Evolutionary conservation across 805 yeast genomes (phyloP).

Genomic region (Yarrowia alimentaria): DNA sequence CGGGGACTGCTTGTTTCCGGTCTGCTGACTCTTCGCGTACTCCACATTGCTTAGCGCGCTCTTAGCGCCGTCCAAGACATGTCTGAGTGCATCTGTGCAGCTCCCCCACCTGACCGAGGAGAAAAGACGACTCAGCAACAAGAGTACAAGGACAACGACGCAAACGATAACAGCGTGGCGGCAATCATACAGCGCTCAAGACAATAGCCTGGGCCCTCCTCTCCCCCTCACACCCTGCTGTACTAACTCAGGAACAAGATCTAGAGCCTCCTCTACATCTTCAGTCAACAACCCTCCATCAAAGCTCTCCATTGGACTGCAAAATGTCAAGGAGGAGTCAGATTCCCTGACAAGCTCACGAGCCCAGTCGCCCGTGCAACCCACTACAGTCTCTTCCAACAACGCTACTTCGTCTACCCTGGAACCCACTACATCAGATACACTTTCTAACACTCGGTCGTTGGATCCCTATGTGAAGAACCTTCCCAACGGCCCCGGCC

Average conservation of each 20-base stretch:
- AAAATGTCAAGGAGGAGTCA: slow-evolving; percentile 14
- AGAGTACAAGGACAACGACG: too few relatives aligned
- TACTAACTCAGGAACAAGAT: slow-evolving; percentile 22
- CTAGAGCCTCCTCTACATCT: slow-evolving; percentile 5
- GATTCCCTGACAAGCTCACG: neutral
- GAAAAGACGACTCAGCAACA: too few relatives aligned
- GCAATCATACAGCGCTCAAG: too few relatives aligned
- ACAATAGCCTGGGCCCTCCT: too few relatives aligned
- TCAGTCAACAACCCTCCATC: slow-evolving; percentile 16
- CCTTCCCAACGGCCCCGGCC: neutral
- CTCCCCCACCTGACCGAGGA: too few relatives aligned
- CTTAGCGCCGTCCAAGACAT: too few relatives aligned
- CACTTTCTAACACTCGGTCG: slow-evolving; percentile 8
- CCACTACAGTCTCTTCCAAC: slow-evolving; percentile 1
- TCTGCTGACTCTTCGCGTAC: too few relatives aligned
- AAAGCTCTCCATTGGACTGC: slow-evolving; percentile 5
- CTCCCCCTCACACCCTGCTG: too few relatives aligned
- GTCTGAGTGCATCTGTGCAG: too few relatives aligned
- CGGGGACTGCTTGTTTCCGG: too few relatives aligned
- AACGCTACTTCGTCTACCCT: slow-evolving; percentile 4
- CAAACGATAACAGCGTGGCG: too few relatives aligned
- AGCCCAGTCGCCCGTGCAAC: slow-evolving; percentile 4
- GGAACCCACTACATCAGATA: neutral
- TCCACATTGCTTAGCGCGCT: too few relatives aligned
- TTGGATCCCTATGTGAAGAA: slow-evolving; percentile 10